Evolutionary conservation across 2,329 filamentous ascomycete genomes (phyloP).

Genomic region (Rhynchosporium secalis): DNA sequence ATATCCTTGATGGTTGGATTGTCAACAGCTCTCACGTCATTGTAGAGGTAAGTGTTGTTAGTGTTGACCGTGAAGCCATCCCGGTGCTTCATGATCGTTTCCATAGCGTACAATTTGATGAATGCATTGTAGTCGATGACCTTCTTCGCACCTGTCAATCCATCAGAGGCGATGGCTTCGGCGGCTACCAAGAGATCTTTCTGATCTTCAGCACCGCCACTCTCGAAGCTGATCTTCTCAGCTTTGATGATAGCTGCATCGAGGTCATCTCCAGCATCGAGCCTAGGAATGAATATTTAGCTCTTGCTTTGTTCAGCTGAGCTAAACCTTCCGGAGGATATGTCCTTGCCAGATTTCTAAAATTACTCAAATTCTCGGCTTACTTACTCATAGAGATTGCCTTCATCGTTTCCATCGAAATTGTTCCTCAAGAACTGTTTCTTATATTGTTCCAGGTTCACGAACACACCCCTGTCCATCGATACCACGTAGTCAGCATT

Average conservation of each 20-base stretch:
- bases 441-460: constrained; percentile 16
- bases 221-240: constrained; percentile 15
- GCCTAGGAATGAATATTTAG: too few species aligned
- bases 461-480: not conserved
- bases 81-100: constrained; percentile 12
- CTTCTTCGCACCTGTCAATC: not conserved
- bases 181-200: constrained; percentile 12
- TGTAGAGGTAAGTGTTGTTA: constrained; percentile 16
- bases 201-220: constrained; percentile 3
- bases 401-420: constrained; percentile 7
- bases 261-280: constrained; percentile 11
- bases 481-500: too few species aligned
- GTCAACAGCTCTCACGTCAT: constrained; percentile 8
- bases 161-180: not conserved
- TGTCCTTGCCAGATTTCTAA: too few species aligned
- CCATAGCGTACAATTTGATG: constrained; percentile 11
- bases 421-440: constrained; percentile 14
- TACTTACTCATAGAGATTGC: constrained; percentile 9
- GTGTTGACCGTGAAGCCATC: constrained; percentile 15
- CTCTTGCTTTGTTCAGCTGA: too few species aligned
- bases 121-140: constrained; percentile 10
- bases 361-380: too few species aligned
- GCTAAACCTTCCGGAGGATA: too few species aligned
- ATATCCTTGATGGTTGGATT: constrained; percentile 8
- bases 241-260: constrained; percentile 4